Evolutionary conservation across 2,329 filamentous ascomycete species (phyloP), one percentile per base, ranked within the genome.

Genomic region (Microdochium trichocladiopsis): DNA sequence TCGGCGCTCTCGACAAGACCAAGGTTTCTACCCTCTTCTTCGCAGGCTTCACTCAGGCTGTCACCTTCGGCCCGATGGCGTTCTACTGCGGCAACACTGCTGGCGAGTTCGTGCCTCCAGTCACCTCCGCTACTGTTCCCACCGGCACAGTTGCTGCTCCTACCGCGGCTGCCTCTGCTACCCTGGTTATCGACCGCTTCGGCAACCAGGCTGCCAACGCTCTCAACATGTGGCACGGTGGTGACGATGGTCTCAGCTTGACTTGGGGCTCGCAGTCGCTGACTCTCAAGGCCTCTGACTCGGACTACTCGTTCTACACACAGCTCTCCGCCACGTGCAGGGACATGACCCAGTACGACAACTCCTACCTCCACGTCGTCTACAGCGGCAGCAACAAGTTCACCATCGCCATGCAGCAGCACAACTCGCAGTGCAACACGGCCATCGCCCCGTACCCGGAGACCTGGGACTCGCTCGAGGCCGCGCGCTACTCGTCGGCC

Each of bases 381-480:
- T 87, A 82, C 64, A 75, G 72, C 2, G 85, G 85, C 9, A 80
- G 75, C 60, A 80, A 75, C 57, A 77, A 79, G 24, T 88, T 87
- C 65, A 82, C 78, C 6, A 70, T 88, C 47, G 76, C 84, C 2
- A 65, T 88, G 50, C 83, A 86, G 59, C 83, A 88, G 66, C 79
- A 87, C 67, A 88, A 88, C 59, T 68, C 71, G 21, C 67, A 74
- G 18, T 88, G 85, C 62, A 74, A 82, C 61, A 68, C 75, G 5
- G 61, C 64, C 18, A 71, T 79, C 25, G 73, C 74, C 18, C 84
- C 85, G 0, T 87, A 77, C 60, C 84, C 84, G 0, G 82, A 81
- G 62, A 87, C 84, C 1, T 84, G 83, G 74, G 84, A 88, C 63
- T 84, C 81, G 1, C 71, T 87, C 18, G 83, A 87, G 63, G 83